Evolutionary conservation across 176 grass and related monocot genomes (phyloP).

Genomic region (Aegilops umbellulata): DNA sequence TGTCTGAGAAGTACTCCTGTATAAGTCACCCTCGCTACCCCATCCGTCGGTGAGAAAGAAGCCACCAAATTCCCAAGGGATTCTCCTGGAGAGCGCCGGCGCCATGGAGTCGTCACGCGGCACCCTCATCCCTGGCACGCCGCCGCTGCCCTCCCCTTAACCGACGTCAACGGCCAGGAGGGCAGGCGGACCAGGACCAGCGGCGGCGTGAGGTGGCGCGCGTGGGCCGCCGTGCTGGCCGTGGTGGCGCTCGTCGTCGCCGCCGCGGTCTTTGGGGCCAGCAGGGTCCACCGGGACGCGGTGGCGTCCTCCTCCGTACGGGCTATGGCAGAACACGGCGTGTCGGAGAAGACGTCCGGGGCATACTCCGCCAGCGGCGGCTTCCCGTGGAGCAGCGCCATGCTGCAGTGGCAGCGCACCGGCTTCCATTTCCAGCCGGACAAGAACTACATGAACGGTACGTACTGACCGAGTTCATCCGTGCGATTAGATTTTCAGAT

Average conservation of each 20-base stretch:
- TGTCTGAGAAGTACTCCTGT: too few species aligned
- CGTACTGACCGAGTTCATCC: background rate
- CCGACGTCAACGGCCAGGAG: background rate
- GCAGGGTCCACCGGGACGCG: background rate
- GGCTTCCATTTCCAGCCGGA: conserved; percentile 66
- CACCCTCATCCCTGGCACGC: background rate
- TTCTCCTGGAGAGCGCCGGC: background rate
- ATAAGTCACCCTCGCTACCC: too few species aligned
- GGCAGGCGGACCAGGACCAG: too few species aligned
- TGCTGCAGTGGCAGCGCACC: conserved; percentile 69
- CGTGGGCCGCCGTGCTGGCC: background rate
- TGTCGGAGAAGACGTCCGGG: conserved; percentile 52
- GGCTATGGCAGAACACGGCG: conserved; percentile 7
- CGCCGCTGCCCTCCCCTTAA: background rate
- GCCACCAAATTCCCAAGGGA: background rate
- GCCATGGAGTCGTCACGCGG: background rate
- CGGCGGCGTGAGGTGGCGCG: background rate
- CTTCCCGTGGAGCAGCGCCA: conserved; percentile 49
- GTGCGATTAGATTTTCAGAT: background rate
- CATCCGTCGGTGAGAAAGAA: background rate
- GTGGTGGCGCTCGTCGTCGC: background rate
- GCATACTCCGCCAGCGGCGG: background rate
- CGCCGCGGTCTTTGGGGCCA: background rate
- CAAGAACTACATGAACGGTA: conserved; percentile 65
- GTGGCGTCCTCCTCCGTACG: background rate